phyloP scores from a whole-genome alignment of 1,139 yeast species.

The Yamadazyma friedrichii region DNA sequence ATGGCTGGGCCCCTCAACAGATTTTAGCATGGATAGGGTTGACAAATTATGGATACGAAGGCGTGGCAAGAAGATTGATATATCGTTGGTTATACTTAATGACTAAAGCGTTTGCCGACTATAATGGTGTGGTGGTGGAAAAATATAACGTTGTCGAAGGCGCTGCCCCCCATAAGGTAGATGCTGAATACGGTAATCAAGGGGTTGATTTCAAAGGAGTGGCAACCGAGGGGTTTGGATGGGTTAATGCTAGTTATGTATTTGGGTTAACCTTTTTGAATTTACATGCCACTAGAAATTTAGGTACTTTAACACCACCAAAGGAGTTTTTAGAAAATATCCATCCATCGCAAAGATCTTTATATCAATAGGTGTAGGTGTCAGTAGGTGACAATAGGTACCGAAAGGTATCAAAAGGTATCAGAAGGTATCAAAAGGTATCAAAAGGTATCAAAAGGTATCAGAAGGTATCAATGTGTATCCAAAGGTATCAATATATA shows the following conservation, averaged over 20 bases:
- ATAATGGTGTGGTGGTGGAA: constrained; percentile 93
- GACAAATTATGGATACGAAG: constrained; percentile 65
- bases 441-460: too few species aligned
- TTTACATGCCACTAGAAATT: constrained; percentile 68
- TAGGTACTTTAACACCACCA: constrained; percentile 84
- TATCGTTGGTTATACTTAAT: constrained; percentile 89
- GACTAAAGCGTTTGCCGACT: constrained; percentile 91
- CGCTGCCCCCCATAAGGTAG: constrained; percentile 85
- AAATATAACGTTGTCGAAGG: constrained; percentile 88
- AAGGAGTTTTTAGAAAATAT: constrained; percentile 59
- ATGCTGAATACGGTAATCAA: constrained; percentile 97
- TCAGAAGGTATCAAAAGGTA: too few species aligned
- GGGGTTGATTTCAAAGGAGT: constrained; percentile 92
- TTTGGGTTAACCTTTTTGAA: constrained; percentile 72
- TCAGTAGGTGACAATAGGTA: too few species aligned
- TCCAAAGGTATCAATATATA: too few species aligned
- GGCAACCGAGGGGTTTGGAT: constrained; percentile 94
- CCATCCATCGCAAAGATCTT: constrained; percentile 41
- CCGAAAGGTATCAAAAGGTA: background rate
- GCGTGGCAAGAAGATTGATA: constrained; percentile 67
- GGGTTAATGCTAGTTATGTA: constrained; percentile 89
- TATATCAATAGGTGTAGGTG: constrained; percentile 13
- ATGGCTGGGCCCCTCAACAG: constrained; percentile 99
- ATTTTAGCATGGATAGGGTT: constrained; percentile 92
- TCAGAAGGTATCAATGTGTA: too few species aligned